Conservation (phyloP, 2,329 filamentous ascomycete species). For the Zymoseptoria ardabiliae region DNA sequence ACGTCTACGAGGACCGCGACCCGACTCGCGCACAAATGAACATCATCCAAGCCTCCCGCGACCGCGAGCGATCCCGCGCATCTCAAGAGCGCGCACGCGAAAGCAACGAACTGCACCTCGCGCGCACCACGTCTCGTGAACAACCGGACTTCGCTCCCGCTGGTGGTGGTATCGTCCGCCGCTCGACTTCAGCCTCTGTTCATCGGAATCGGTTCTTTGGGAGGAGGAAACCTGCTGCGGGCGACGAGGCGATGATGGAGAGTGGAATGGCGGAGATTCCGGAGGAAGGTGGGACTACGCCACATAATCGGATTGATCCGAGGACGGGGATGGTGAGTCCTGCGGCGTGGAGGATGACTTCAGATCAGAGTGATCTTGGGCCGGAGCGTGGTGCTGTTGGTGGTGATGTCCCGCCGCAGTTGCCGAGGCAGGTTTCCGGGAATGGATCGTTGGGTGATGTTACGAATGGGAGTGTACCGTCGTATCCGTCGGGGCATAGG, state of each 20-base stretch:
- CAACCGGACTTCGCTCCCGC: slow-evolving; percentile 12
- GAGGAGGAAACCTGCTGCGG: slow-evolving; percentile 28
- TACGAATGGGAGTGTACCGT: slow-evolving; percentile 1
- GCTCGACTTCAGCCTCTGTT: slow-evolving; percentile 33
- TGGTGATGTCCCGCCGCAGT: slow-evolving; percentile 9
- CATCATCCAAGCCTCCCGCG: slow-evolving; percentile 31
- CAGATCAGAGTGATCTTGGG: slow-evolving; percentile 24
- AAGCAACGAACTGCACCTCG: slow-evolving; percentile 8
- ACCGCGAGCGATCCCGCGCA: slow-evolving; percentile 24
- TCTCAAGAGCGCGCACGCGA: slow-evolving; percentile 14
- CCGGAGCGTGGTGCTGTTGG: slow-evolving; percentile 3
- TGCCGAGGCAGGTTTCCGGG: slow-evolving; percentile 12
- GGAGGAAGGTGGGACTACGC: slow-evolving; percentile 18
- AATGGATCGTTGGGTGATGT: slow-evolving; percentile 15
- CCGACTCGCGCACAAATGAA: slow-evolving; percentile 36
- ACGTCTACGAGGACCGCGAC: slow-evolving; percentile 55
- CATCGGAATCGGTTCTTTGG: slow-evolving; percentile 58
- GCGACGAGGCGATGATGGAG: slow-evolving; percentile 29
- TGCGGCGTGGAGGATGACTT: slow-evolving; percentile 24
- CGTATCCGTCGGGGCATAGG: slow-evolving; percentile 11
- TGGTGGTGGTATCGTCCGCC: slow-evolving; percentile 23
- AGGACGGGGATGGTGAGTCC: slow-evolving; percentile 27
- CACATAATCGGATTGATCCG: slow-evolving; percentile 23
- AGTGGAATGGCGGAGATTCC: slow-evolving; percentile 33
- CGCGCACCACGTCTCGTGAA: slow-evolving; percentile 18